Base-by-base conservation (phyloP, 192 early-diverging fungal species). In the Coemansia sp. region DNA sequence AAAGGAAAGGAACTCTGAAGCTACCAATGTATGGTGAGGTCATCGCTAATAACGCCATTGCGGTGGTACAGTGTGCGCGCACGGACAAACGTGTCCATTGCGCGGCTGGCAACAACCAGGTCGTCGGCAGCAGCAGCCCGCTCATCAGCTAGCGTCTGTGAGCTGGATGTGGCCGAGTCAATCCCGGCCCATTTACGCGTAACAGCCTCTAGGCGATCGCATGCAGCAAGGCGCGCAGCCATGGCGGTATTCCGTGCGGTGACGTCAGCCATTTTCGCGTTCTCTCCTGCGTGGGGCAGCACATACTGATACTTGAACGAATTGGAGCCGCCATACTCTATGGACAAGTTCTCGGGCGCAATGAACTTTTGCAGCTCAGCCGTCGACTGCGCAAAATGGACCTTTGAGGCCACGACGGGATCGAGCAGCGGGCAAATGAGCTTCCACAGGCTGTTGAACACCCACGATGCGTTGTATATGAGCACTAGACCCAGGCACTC, bases 401-500 rank as follows among this genome's bases (percentile, higher is more conserved):
- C 87, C 71, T 97, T 97, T 43, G 83, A 80, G 27, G 87, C 93
- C 1, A 97, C 94, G 14, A 95, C 91, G 24, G 94, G 92, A 66
- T 97, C 94, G 10, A 97, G 81, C 64, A 93, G 74, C 29, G 91
- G 90, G 48, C 86, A 78, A 62, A 96, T 89, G 47, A 95, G 66
- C 49, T 85, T 85, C 94, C 94, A 97, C 54, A 93, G 63, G 51
- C 87, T 87, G 60, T 86, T 82, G 70, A 96, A 96, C 37, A 96
- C 83, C 89, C 93, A 96, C 24, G 94, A 93, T 1, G 94, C 92
- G 58, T 88, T 87, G 70, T 95, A 91, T 41, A 97, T 87, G 7
- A 95, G 82, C 39, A 88, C 87, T 6, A 84, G 70, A 37, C 93
- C 95, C 5, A 97, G 84, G 14, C 86, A 89, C 68, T 97, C 95